Evolutionary conservation across 371 early-diverging fungal genomes (phyloP).

Genomic region (Gilbertella persicaria): DNA sequence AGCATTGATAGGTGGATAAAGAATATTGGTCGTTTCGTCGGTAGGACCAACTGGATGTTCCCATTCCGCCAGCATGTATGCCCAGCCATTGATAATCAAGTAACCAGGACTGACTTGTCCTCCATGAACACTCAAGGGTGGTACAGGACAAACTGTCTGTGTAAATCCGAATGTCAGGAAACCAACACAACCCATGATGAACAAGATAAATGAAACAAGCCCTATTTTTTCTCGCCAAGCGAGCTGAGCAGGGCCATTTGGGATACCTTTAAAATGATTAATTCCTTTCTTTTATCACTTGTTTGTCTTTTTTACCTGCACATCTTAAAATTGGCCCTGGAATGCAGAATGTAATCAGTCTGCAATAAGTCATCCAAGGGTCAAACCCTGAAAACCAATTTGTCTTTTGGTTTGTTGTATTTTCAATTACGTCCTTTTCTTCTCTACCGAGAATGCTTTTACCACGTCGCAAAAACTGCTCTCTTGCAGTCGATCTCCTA

Average conservation of each 20-base stretch:
- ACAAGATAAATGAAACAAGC: slow-evolving; percentile 64
- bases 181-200: slow-evolving; percentile 53
- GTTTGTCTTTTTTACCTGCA: slow-evolving; percentile 13
- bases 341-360: slow-evolving; percentile 56
- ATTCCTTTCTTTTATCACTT: not conserved
- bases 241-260: slow-evolving; percentile 56
- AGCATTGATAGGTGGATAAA: slow-evolving; percentile 61
- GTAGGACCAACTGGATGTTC: slow-evolving; percentile 48
- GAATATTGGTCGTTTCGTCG: slow-evolving; percentile 45
- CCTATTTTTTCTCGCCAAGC: slow-evolving; percentile 90
- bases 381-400: slow-evolving; percentile 13
- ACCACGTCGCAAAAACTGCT: slow-evolving; percentile 33
- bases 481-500: slow-evolving; percentile 20
- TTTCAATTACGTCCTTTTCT: slow-evolving; percentile 33
- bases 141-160: slow-evolving; percentile 51
- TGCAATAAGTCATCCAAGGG: slow-evolving; percentile 56
- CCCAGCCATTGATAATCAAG: slow-evolving; percentile 55
- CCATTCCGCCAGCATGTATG: slow-evolving; percentile 54
- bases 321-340: slow-evolving; percentile 32
- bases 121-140: slow-evolving; percentile 32
- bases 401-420: slow-evolving; percentile 5
- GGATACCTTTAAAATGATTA: slow-evolving; percentile 33
- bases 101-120: slow-evolving; percentile 42
- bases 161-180: slow-evolving; percentile 67
- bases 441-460: slow-evolving; percentile 47